These are phyloP conservation scores for Halophytophthora polymorphica DNA, from an alignment of 352 stramenopile species.

Conservation along the genomic window DNA sequence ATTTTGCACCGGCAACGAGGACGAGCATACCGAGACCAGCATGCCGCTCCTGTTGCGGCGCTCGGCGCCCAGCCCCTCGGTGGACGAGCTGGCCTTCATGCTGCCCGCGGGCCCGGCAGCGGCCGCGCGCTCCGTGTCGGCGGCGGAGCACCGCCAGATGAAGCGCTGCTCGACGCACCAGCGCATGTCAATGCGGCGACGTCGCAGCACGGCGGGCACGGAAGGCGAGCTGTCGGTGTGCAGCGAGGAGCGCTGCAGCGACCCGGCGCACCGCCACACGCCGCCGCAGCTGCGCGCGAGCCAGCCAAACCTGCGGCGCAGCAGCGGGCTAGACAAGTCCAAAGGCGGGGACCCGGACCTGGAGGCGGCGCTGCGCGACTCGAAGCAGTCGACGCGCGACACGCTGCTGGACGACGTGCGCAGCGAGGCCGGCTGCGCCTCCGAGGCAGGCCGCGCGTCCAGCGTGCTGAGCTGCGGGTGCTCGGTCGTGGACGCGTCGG, in stretches of 20 bases:
- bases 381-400: constrained; percentile 30
- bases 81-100: constrained; percentile 67
- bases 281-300: constrained; percentile 11
- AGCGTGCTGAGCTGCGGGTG: constrained; percentile 44
- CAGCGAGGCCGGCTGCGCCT: constrained; percentile 34
- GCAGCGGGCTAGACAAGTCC: constrained; percentile 9
- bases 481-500: constrained; percentile 36
- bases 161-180: constrained; percentile 36
- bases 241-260: constrained; percentile 12
- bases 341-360: constrained; percentile 15
- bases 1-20: background rate
- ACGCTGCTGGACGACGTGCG: constrained; percentile 36
- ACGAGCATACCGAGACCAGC: background rate
- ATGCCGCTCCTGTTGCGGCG: constrained; percentile 75
- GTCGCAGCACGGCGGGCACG: constrained; percentile 32
- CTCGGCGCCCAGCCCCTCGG: constrained; percentile 60
- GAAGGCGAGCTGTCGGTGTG: constrained; percentile 21
- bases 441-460: constrained; percentile 33
- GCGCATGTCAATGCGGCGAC: constrained; percentile 29
- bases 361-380: constrained; percentile 16
- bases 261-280: constrained; percentile 4
- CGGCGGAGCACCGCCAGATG: constrained; percentile 15
- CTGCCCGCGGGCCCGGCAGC: constrained; percentile 31
- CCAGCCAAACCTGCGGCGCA: constrained; percentile 14
- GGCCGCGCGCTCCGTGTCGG: constrained; percentile 15